Conservation (phyloP, 495 filamentous ascomycete genomes). For the Lophium mytilinum region DNA sequence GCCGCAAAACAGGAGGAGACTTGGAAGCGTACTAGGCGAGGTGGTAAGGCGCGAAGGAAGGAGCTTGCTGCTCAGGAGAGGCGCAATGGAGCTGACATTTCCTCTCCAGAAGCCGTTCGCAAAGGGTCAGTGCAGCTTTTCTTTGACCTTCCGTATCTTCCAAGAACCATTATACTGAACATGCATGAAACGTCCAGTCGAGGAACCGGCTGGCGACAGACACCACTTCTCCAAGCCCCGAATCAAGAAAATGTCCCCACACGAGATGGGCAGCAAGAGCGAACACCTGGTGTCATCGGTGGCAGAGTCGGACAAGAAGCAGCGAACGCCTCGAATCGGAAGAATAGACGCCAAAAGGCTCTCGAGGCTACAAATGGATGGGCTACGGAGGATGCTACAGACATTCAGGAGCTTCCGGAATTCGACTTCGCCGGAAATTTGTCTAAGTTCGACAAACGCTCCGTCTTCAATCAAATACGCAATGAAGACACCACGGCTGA, state of each 20-base stretch:
- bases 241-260: constrained; percentile 32
- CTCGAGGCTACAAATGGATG: constrained; percentile 70
- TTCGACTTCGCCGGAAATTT: constrained; percentile 86
- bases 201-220: constrained; percentile 72
- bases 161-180: constrained; percentile 1
- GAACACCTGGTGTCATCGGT: constrained; percentile 23
- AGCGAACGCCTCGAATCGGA: constrained; percentile 19
- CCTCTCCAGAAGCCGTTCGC: constrained; percentile 20
- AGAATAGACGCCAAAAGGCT: constrained; percentile 39
- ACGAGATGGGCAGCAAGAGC: not conserved
- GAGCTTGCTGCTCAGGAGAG: constrained; percentile 18
- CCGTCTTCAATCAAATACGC: constrained; percentile 79
- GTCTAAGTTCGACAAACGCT: constrained; percentile 87
- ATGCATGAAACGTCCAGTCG: constrained; percentile 32
- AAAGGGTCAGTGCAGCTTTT: constrained; percentile 10
- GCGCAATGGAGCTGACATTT: constrained; percentile 14
- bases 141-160: constrained; percentile 1
- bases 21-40: constrained; percentile 11
- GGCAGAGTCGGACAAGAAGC: constrained; percentile 22
- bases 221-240: constrained; percentile 59
- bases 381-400: constrained; percentile 93
- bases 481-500: constrained; percentile 83
- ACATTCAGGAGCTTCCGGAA: constrained; percentile 90
- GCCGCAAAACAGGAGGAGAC: constrained; percentile 6
- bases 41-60: constrained; percentile 20